Evolutionary conservation across 305 asterid genomes (phyloP).

Genomic region (Ajuga reptans): DNA sequence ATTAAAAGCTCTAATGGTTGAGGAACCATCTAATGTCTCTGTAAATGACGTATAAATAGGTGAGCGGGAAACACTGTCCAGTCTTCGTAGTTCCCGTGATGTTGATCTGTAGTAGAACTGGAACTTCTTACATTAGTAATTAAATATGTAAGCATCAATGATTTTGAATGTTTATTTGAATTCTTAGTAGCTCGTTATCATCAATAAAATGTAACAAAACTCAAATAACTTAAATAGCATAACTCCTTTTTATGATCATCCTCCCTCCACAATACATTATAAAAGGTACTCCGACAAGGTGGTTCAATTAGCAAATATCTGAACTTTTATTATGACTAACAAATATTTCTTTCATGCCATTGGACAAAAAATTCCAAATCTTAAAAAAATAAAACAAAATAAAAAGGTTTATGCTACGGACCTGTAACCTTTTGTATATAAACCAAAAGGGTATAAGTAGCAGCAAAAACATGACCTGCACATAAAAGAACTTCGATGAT

Average conservation of each 20-base stretch:
- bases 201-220: background rate
- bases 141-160: background rate
- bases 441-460: slow-evolving; percentile 85
- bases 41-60: slow-evolving; percentile 94
- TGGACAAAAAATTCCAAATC: background rate
- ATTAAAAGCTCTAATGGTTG: slow-evolving; percentile 80
- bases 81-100: slow-evolving; percentile 87
- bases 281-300: background rate
- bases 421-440: slow-evolving; percentile 82
- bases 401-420: slow-evolving; percentile 22
- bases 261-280: background rate
- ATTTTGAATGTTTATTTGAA: background rate
- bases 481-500: slow-evolving; percentile 1
- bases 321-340: background rate
- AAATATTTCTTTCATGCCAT: background rate
- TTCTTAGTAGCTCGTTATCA: background rate
- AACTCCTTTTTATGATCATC: background rate
- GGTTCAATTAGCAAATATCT: background rate
- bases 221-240: background rate
- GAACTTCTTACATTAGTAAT: slow-evolving; percentile 30
- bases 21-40: slow-evolving; percentile 86
- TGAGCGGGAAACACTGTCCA: slow-evolving; percentile 94
- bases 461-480: slow-evolving; percentile 74
- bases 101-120: slow-evolving; percentile 97
- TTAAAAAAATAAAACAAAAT: background rate